Conservation (phyloP, 2,329 filamentous ascomycete genomes). For the Pestalotiopsis sp. region DNA sequence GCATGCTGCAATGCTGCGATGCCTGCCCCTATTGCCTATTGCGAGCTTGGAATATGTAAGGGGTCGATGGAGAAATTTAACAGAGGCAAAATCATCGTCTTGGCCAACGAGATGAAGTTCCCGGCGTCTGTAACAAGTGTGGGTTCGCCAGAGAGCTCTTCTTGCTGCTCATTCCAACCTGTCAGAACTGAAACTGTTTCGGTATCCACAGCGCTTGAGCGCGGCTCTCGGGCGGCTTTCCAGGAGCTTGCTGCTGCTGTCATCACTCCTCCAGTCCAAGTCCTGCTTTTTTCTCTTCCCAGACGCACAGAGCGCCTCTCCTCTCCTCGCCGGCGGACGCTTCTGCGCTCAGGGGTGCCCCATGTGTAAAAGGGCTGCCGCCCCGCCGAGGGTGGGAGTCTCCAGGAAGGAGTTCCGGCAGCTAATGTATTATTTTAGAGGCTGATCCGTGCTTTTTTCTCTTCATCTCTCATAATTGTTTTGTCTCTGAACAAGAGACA, state of each 20-base stretch:
- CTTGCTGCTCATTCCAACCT: neutral
- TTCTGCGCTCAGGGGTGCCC: neutral
- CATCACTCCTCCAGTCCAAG: neutral
- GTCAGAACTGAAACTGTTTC: slow-evolving; percentile 9
- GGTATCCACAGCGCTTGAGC: slow-evolving; percentile 1
- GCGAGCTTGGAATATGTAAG: neutral
- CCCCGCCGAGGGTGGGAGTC: neutral
- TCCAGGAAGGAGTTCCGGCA: slow-evolving; percentile 2
- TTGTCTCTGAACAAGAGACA: neutral
- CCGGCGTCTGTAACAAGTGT: neutral
- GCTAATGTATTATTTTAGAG: neutral
- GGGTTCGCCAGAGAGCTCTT: neutral
- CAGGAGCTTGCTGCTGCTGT: no score
- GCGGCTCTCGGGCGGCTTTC: slow-evolving; percentile 9
- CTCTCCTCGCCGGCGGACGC: neutral
- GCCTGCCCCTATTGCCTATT: neutral
- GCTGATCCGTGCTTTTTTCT: slow-evolving; percentile 3
- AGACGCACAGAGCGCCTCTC: neutral
- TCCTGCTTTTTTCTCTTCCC: no score
- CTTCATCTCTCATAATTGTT: neutral
- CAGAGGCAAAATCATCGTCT: neutral
- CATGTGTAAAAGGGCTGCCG: neutral
- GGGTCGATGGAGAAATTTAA: neutral
- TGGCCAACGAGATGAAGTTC: neutral
- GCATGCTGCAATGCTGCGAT: neutral